Percentiles rank a stretch among this genome's conserved stretches.
phyloP scores from a whole-genome alignment of 2,329 filamentous ascomycete genomes.

The Septoria linicola region DNA sequence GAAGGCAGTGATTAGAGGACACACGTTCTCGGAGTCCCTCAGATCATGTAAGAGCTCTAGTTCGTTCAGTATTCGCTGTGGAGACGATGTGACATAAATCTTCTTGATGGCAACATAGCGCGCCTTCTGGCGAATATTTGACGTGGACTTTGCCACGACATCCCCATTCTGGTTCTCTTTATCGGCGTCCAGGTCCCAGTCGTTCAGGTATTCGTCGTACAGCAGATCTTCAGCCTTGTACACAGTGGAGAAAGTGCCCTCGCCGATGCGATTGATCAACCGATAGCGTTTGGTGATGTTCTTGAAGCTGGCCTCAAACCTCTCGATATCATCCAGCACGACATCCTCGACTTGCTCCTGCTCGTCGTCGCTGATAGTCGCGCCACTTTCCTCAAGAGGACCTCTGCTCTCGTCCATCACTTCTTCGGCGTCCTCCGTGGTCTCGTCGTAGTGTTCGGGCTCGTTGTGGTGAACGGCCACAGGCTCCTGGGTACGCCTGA shows the following conservation, averaged over 20 bases:
- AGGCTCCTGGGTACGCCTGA: slow-evolving; percentile 21
- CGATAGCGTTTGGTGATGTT: slow-evolving; percentile 82
- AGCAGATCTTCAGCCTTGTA: slow-evolving; percentile 96
- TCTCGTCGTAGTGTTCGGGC: slow-evolving; percentile 23
- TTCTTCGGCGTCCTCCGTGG: slow-evolving; percentile 41
- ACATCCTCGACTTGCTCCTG: slow-evolving; percentile 64
- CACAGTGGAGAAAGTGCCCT: slow-evolving; percentile 97
- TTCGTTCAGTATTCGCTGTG: slow-evolving; percentile 90
- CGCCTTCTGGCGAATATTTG: slow-evolving; percentile 43
- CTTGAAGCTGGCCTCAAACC: slow-evolving; percentile 76
- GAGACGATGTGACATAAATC: slow-evolving; percentile 97
- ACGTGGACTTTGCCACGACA: slow-evolving; percentile 21
- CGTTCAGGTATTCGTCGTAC: slow-evolving; percentile 79
- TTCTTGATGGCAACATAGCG: slow-evolving; percentile 97
- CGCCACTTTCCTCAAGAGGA: slow-evolving; percentile 52
- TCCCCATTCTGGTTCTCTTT: slow-evolving; percentile 28
- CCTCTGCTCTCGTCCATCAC: slow-evolving; percentile 51
- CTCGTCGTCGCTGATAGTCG: slow-evolving; percentile 49
- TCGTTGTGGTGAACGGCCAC: slow-evolving; percentile 29
- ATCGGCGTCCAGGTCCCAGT: slow-evolving; percentile 73
- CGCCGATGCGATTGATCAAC: slow-evolving; percentile 93
- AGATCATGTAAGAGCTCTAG: slow-evolving; percentile 89
- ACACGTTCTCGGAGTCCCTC: slow-evolving; percentile 77
- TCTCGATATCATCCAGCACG: slow-evolving; percentile 83
- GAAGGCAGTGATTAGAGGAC: slow-evolving; percentile 96